Evolutionary conservation across 75 land plant genomes (phyloP), one percentile per base, ranked within the genome.

Genomic region (Cunninghamia lanceolata): DNA sequence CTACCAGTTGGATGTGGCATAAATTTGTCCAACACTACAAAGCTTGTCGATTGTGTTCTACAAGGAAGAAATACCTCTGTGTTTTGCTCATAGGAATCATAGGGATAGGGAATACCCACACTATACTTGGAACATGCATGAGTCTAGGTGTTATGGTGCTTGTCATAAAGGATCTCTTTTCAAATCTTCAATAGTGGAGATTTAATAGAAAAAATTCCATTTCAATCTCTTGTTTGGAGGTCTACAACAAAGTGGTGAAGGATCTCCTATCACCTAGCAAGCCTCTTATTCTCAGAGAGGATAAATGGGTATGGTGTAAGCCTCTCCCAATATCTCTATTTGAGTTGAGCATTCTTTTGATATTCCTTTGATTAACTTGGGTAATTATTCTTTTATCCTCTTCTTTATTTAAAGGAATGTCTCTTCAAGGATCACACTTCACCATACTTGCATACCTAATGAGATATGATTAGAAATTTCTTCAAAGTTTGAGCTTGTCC

Each of bases 21-120:
- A 5, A 36, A 2, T 81, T 30, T 30, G 2, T 75, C 10, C 85
- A 87, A 81, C 30, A 34, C 88, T 13, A 81, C 86, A 84, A 43
- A 73, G 66, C 86, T 87, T 28, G 86, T 87, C 17, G 85, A 87
- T 14, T 80, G 88, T 25, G 88, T 87, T 46, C 39, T 88, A 19
- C 59, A 86, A 56, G 87, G 87, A 9, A 86, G 73, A 71, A 88
- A 85, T 53, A 63, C 82, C 6, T 88, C 87, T 38, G 87, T 88
- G n/a, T 86, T 88, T 19, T 88, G 89, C 84, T 88, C n/a, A n/a
- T 86, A 59, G 89, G 89, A 46, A 87, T 87, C 16, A 88, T 87
- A 54, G 89, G 89, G 32, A 87, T 84, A n/a, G 89, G 89, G 13
- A 86, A 86, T 68, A 88, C 89, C 19, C 74, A 86, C 70, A 88